Evolutionary conservation across 2,329 filamentous ascomycete species (phyloP).

Genomic region (Xylogone sp.): DNA sequence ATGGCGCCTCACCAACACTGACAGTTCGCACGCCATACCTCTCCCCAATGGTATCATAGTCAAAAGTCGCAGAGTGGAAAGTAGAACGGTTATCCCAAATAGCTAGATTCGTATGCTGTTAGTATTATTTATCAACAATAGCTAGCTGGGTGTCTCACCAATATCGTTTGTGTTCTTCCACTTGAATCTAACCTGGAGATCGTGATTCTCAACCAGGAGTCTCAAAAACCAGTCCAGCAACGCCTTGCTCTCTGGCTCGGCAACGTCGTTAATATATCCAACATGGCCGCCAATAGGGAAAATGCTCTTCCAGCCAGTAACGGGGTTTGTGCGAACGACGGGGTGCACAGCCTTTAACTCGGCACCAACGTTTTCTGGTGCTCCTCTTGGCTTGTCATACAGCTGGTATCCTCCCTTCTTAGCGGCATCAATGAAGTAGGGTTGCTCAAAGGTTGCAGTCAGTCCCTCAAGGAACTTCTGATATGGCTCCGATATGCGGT

Average conservation of each 20-base stretch:
- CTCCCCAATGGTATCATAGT: conserved; percentile 44
- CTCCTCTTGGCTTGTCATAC: conserved; percentile 42
- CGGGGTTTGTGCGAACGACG: conserved; percentile 51
- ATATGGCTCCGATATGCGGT: conserved; percentile 53
- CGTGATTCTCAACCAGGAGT: conserved; percentile 50
- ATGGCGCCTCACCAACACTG: conserved; percentile 46
- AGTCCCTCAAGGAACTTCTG: conserved; percentile 55
- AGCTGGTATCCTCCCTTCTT: conserved; percentile 38
- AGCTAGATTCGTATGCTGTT: conserved; percentile 26
- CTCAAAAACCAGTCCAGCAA: conserved; percentile 49
- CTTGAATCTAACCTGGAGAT: conserved; percentile 45
- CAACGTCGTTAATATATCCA: conserved; percentile 46
- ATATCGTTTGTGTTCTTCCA: conserved; percentile 32
- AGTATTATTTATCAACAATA: not conserved
- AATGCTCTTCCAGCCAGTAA: conserved; percentile 53
- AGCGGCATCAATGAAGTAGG: conserved; percentile 46
- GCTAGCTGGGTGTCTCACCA: conserved; percentile 1
- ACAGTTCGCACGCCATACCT: conserved; percentile 44
- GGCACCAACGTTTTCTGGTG: conserved; percentile 46
- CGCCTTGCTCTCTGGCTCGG: conserved; percentile 41
- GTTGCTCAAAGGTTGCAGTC: conserved; percentile 51
- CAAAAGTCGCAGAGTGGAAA: conserved; percentile 52
- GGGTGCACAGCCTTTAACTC: conserved; percentile 48
- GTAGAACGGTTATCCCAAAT: conserved; percentile 56
- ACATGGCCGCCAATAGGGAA: conserved; percentile 50